Conservation (phyloP, 352 stramenopile species). For the Blastocystis sp. region DNA sequence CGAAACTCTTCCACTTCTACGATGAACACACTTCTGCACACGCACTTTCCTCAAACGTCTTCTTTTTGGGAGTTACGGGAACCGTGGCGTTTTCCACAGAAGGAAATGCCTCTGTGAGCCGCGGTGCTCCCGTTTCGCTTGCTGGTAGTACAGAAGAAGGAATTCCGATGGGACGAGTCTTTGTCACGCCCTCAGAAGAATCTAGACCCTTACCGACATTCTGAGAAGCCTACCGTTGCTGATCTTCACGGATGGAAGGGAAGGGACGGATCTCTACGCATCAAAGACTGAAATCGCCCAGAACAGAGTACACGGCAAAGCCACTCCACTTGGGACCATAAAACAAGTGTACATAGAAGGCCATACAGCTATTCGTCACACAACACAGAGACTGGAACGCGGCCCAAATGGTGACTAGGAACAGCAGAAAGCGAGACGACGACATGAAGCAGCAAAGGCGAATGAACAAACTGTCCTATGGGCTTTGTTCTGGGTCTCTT, state of each 20-base stretch:
- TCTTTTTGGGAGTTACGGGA: no score
- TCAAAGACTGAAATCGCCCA: not conserved
- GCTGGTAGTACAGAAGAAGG: no score
- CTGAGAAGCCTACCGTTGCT: not conserved
- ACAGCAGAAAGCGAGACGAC: not conserved
- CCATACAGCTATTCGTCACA: not conserved
- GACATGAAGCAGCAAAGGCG: not conserved
- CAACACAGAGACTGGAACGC: not conserved
- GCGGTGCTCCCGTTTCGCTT: no score
- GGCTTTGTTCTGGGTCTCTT: no score
- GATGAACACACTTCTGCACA: not conserved
- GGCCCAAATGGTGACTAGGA: not conserved
- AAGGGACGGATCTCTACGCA: not conserved
- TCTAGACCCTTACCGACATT: no score
- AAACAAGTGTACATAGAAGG: not conserved
- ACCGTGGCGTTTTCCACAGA: no score
- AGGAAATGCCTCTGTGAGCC: no score
- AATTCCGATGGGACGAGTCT: no score
- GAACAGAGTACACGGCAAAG: not conserved
- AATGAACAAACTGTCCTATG: no score
- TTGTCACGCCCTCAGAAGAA: no score
- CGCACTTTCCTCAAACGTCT: not conserved
- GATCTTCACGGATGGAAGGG: no score
- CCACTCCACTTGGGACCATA: not conserved
- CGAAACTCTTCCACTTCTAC: constrained; percentile 20